A percentile compares a stretch with the other conserved stretches of the same genome.
These are phyloP conservation scores for Quercus alba DNA, from an alignment of 306 rosid species.

Conservation along the genomic window DNA sequence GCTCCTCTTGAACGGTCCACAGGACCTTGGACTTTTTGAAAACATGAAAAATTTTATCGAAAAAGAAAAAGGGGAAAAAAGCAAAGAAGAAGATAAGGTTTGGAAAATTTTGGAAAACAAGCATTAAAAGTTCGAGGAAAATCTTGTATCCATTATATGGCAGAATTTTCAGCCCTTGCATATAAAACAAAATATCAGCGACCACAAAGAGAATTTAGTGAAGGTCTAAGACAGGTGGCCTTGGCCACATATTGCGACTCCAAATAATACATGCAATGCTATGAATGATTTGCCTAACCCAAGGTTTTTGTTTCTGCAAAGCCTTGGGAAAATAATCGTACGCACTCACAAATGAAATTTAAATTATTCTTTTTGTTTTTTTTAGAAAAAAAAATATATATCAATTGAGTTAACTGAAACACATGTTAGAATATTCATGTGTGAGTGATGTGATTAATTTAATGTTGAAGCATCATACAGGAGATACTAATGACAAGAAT, in stretches of 20 bases:
- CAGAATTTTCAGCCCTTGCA: neutral
- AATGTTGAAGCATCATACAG: too few relatives aligned
- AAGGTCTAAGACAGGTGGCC: neutral
- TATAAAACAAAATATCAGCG: neutral
- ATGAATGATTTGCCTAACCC: too few relatives aligned
- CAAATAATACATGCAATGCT: too few relatives aligned
- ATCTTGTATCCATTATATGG: neutral
- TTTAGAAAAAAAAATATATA: too few relatives aligned
- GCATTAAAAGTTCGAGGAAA: neutral
- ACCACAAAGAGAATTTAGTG: neutral
- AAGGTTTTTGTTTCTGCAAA: too few relatives aligned
- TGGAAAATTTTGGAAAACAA: slow-evolving; percentile 7
- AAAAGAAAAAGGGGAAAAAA: neutral
- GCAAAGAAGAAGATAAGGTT: neutral
- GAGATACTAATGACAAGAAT: too few relatives aligned
- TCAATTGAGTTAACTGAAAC: too few relatives aligned
- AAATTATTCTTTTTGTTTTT: too few relatives aligned
- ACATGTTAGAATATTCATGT: too few relatives aligned
- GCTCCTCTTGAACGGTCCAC: neutral
- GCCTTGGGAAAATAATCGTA: too few relatives aligned
- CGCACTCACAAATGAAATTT: too few relatives aligned
- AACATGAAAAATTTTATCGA: neutral
- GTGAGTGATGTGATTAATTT: too few relatives aligned
- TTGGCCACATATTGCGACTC: neutral
- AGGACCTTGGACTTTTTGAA: slow-evolving; percentile 3